Evolutionary conservation across 202 grass and related monocot genomes (phyloP).

Genomic region (Panicum hallii): DNA sequence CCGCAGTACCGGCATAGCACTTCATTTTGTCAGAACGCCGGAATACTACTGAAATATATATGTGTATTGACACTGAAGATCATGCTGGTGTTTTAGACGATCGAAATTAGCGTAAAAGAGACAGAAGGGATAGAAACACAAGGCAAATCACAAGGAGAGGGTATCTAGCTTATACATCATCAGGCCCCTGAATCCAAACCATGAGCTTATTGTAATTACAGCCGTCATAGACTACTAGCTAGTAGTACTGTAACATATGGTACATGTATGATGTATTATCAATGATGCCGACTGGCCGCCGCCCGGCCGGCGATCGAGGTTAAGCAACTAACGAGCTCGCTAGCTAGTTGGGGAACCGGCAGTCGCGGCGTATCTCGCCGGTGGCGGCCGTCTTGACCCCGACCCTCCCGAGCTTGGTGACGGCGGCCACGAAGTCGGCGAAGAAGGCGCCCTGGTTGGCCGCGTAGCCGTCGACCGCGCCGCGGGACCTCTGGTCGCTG

Average conservation of each 20-base stretch:
- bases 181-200: constrained; percentile 3
- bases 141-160: not conserved
- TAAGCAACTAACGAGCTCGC: not conserved
- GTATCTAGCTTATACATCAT: not conserved
- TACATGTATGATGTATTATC: not conserved
- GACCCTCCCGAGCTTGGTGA: constrained; percentile 68
- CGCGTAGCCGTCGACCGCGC: constrained; percentile 49
- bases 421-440: constrained; percentile 44
- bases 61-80: no score
- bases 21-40: no score
- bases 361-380: constrained; percentile 70
- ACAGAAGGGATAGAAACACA: not conserved
- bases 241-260: not conserved
- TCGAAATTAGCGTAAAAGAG: no score
- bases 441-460: constrained; percentile 61
- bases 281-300: not conserved
- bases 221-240: not conserved
- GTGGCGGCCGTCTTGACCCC: constrained; percentile 61
- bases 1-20: no score
- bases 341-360: constrained; percentile 42
- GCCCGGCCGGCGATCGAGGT: not conserved
- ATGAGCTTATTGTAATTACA: constrained; percentile 33
- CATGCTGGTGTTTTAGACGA: no score
- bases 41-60: no score
- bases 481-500: constrained; percentile 48